These are phyloP conservation scores for Dactylellina parvicollis DNA, from an alignment of 2,329 filamentous ascomycete genomes.

Conservation along the genomic window DNA sequence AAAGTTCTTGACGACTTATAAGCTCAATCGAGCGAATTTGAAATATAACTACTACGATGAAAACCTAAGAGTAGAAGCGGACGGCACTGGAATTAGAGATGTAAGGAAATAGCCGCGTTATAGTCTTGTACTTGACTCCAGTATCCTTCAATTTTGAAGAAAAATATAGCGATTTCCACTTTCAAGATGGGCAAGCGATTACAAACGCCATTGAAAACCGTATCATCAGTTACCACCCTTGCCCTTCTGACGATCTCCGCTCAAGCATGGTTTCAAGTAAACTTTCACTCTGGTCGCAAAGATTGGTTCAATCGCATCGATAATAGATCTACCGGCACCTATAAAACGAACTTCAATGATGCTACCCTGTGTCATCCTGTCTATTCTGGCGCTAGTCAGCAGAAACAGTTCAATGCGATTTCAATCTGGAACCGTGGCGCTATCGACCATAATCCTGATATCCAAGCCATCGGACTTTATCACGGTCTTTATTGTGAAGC, in stretches of 20 bases:
- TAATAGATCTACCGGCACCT: background rate
- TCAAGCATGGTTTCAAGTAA: background rate
- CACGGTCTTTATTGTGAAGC: background rate
- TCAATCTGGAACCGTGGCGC: slow-evolving; percentile 12
- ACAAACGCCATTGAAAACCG: no score
- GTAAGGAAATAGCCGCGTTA: no score
- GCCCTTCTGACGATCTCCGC: background rate
- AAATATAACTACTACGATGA: no score
- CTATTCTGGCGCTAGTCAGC: background rate
- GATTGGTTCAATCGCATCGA: background rate
- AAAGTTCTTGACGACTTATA: no score
- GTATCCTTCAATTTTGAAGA: no score
- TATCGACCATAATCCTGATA: background rate
- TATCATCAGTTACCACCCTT: background rate
- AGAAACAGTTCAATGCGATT: background rate
- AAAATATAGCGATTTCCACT: no score
- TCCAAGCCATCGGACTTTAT: slow-evolving; percentile 5
- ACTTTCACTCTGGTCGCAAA: background rate
- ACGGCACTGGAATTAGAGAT: no score
- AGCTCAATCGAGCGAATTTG: no score
- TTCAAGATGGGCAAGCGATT: no score
- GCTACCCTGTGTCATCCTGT: slow-evolving; percentile 1
- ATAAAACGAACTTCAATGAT: background rate
- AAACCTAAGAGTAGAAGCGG: no score
- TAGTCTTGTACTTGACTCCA: no score